A percentile compares a stretch with the other conserved stretches of the same genome.
These are phyloP conservation scores for Ceratobasidium sp. DNA, from an alignment of 1,284 basidiomycete genomes.

Conservation along the genomic window DNA sequence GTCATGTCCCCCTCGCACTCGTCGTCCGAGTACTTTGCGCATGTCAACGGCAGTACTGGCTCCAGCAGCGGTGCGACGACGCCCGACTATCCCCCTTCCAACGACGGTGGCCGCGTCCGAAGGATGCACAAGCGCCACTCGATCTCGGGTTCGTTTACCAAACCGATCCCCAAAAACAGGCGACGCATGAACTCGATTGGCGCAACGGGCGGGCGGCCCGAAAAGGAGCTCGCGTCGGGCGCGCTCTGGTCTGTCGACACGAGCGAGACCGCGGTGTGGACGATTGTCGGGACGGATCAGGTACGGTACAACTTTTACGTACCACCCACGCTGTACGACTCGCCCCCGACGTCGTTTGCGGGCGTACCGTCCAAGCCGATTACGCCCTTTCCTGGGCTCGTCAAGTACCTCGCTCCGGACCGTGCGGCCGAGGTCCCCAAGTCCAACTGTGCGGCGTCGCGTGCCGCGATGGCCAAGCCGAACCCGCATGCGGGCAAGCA, in stretches of 20 bases:
- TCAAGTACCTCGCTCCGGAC: constrained; percentile 88
- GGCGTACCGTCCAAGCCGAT: constrained; percentile 83
- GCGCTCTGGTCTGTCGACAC: constrained; percentile 89
- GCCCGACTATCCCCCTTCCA: constrained; percentile 61
- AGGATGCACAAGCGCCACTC: constrained; percentile 64
- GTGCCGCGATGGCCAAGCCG: constrained; percentile 74
- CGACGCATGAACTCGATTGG: constrained; percentile 56
- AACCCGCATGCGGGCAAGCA: constrained; percentile 78
- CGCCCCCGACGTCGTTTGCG: constrained; percentile 63
- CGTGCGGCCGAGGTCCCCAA: constrained; percentile 80
- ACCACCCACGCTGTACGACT: constrained; percentile 84
- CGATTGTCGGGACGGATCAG: constrained; percentile 92
- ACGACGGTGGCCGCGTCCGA: constrained; percentile 84
- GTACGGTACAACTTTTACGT: constrained; percentile 93
- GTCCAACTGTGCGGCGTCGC: constrained; percentile 62
- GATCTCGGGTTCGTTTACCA: constrained; percentile 47
- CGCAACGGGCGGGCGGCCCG: constrained; percentile 69
- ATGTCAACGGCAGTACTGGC: constrained; percentile 62
- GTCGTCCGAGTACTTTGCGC: constrained; percentile 74
- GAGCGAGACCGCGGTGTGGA: constrained; percentile 92
- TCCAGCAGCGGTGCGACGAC: constrained; percentile 58
- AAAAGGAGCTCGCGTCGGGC: constrained; percentile 64
- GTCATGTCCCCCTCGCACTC: constrained; percentile 69
- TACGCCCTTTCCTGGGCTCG: constrained; percentile 86
- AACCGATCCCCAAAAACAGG: constrained; percentile 40